Base-by-base conservation (phyloP, 371 early-diverging fungal genomes). In the Chytridium lagenaria region DNA sequence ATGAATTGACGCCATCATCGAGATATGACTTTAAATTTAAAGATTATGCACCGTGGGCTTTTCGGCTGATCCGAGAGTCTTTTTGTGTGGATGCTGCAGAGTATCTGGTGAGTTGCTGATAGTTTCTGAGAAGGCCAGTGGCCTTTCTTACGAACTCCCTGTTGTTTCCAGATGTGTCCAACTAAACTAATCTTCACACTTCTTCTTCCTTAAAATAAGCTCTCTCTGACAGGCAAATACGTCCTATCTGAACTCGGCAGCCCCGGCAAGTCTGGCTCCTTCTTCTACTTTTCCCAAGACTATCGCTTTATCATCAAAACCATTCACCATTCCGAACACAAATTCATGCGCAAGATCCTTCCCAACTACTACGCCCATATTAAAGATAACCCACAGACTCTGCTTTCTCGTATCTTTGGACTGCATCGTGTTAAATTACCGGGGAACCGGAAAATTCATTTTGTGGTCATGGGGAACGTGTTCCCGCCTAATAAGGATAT, bases 401-500 rank as follows among this genome's bases (percentile, higher is more conserved):
- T 97, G 28, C 81, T 98, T 0, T 93, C 92, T 71, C 91, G 98
- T 50, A 94, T 95, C 74, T 97, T 94, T 81, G 98, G 98, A 1
- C 82, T 99, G 28, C 97, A 98, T 79, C 92, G 99, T 50, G 95
- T 99, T 72, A 97, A 96, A 84, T 81, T 95, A 59, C 96, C 97
- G 2, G 92, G 91, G 49, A 92, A 94, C 38, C 84, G 90, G 55
- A 97, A 97, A 81, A 94, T 97, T 52, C 96, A 98, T n/a, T 99
- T 99, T 84, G 94, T 99, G 12, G 96, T 99, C 40, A 99, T 99
- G 99, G 95, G 94, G 64, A 99, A 99, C 77, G 93, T 98, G n/a
- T 92, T 97, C 79, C 98, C 99, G 2, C 90, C 97, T 23, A 93
- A 94, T 86, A 92, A 93, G 77, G 96, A 98, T 81, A 94, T 98